These are phyloP conservation scores for Dissoconium aciculare DNA, from an alignment of 2,329 filamentous ascomycete genomes.

Conservation along the genomic window DNA sequence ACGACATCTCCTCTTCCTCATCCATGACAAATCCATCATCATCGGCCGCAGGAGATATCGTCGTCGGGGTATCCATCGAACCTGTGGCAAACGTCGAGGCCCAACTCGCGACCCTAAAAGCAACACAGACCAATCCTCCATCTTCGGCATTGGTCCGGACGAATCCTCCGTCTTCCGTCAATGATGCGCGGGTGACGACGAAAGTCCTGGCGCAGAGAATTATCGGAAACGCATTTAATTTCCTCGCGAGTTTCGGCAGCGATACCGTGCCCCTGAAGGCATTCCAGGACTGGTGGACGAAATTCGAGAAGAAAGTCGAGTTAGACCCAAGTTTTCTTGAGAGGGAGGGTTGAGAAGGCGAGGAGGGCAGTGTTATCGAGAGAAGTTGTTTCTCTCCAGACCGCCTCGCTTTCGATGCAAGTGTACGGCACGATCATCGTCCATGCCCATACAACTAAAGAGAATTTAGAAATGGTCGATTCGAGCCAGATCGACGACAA, in stretches of 20 bases:
- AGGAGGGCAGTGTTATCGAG: too few relatives aligned
- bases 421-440: too few relatives aligned
- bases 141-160: conserved; percentile 24
- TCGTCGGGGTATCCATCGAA: conserved; percentile 74
- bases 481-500: too few relatives aligned
- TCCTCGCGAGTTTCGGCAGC: conserved; percentile 72
- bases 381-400: too few relatives aligned
- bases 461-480: too few relatives aligned
- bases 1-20: conserved; percentile 24
- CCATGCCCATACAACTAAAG: too few relatives aligned
- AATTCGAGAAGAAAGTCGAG: conserved; percentile 79
- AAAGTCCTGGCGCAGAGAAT: conserved; percentile 78
- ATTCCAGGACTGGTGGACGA: conserved; percentile 95
- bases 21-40: conserved; percentile 12
- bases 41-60: conserved; percentile 36
- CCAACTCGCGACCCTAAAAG: conserved; percentile 48
- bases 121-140: conserved; percentile 8
- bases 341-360: conserved; percentile 42
- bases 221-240: conserved; percentile 95
- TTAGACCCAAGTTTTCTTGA: conserved; percentile 82
- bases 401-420: too few relatives aligned
- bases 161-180: conserved; percentile 7
- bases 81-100: conserved; percentile 54
- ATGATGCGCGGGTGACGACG: conserved; percentile 39
- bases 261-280: conserved; percentile 89